Base-by-base conservation (phyloP, 2,329 filamentous ascomycete genomes). In the Colletotrichum echinochloae region DNA sequence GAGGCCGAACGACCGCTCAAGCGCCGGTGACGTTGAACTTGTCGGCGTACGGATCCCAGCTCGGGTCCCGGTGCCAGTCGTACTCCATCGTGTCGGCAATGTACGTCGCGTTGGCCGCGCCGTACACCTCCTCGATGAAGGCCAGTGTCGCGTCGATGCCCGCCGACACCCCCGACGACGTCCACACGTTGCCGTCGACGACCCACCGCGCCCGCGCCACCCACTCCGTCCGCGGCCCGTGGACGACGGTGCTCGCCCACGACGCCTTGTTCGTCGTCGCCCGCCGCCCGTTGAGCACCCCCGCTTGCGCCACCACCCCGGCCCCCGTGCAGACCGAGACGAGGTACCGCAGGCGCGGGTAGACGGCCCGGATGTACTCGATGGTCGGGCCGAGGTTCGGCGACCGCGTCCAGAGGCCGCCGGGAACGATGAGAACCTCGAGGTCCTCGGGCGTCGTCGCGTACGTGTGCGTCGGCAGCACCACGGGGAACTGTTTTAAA, bases 61-160 rank as follows among this genome's bases (percentile, higher is more conserved):
- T 77, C 2, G 85, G 64, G 73, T 91, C 85, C 6, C 72, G 74
- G 73, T 87, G 85, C 59, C 89, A 83, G 16, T 84, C 83, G 78
- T 91, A 91, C 79, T 92, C 90, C 69, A 88, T 84, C 41, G 73
- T 75, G 65, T 84, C 80, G 2, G 87, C 86, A 30, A 90, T 78
- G 0, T 74, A 74, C 30, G 78, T 76, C 3, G 89, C 88, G 18
- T 82, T 76, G 3, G 84, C 83, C 54, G 84, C 81, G 0, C 89
- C 89, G 78, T 85, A 91, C 6, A 87, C 78, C 37, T 83, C 79
- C 46, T 75, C 83, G 20, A 91, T 81, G 77, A 87, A 91, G 0
- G 86, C 89, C 75, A 89, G 82, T 60, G 84, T 87, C 70, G 87
- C 81, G 80, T 92, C 90, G 57, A 90, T 90, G 0, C 90, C 90